A percentile compares a stretch with the other conserved stretches of the same genome.
phyloP scores from a whole-genome alignment of 495 filamentous ascomycete genomes.

The Aspergillus wentii region DNA sequence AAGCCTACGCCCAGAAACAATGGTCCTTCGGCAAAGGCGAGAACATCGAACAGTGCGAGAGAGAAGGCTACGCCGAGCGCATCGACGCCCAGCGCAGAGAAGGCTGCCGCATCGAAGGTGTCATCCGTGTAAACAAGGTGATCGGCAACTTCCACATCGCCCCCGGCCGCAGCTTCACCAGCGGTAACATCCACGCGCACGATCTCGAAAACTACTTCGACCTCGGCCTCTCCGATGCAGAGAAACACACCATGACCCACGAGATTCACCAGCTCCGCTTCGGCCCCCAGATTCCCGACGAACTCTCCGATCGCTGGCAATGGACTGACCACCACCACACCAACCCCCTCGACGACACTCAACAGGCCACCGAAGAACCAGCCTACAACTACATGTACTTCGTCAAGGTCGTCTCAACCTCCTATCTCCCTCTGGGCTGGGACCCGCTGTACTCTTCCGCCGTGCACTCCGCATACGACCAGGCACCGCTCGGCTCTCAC shows the following conservation, averaged over 20 bases:
- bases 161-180: constrained; percentile 88
- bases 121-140: constrained; percentile 93
- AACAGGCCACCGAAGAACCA: constrained; percentile 72
- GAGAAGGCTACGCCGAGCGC: constrained; percentile 86
- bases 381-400: constrained; percentile 99
- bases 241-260: constrained; percentile 83
- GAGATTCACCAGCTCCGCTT: constrained; percentile 88
- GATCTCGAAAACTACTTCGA: constrained; percentile 92
- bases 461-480: constrained; percentile 46
- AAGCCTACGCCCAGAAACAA: constrained; percentile 80
- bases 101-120: constrained; percentile 92
- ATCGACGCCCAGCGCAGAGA: constrained; percentile 83
- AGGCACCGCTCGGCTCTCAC: constrained; percentile 58
- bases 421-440: constrained; percentile 89
- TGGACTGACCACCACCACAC: constrained; percentile 90
- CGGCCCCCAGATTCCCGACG: constrained; percentile 82
- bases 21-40: constrained; percentile 94
- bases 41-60: constrained; percentile 90
- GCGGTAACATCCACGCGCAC: constrained; percentile 94
- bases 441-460: constrained; percentile 42
- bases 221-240: constrained; percentile 40
- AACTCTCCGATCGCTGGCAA: constrained; percentile 58
- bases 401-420: constrained; percentile 94
- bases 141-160: constrained; percentile 99
- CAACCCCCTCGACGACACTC: constrained; percentile 84